These are phyloP conservation scores for Pythium dissimile DNA, from an alignment of 352 stramenopile species.

Conservation along the genomic window DNA sequence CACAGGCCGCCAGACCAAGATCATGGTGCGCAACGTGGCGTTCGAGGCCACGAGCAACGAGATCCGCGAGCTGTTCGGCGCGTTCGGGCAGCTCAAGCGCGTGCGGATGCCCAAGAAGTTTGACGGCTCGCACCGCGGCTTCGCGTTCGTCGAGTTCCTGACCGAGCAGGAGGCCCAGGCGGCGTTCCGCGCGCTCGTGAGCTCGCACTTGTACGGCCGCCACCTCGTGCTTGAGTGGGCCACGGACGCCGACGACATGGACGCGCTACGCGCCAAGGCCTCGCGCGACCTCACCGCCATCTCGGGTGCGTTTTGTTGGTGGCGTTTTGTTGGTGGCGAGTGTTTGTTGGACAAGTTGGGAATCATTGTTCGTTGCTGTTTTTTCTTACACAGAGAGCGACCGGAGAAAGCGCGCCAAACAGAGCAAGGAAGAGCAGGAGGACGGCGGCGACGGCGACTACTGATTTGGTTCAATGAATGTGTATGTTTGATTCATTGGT, in stretches of 20 bases:
- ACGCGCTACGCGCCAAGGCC: conserved; percentile 83
- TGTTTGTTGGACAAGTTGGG: neutral
- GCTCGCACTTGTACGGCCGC: conserved; percentile 98
- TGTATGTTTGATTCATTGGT: too few relatives aligned
- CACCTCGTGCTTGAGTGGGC: conserved; percentile 99
- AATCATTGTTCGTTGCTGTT: neutral
- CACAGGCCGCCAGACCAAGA: conserved; percentile 86
- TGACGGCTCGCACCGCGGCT: conserved; percentile 96
- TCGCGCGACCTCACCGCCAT: conserved; percentile 66
- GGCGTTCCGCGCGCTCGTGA: conserved; percentile 90
- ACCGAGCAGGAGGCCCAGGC: conserved; percentile 93
- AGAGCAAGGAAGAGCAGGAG: conserved; percentile 26
- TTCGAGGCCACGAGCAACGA: conserved; percentile 98
- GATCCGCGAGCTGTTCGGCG: conserved; percentile 95
- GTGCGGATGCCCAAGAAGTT: conserved; percentile 99
- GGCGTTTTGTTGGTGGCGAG: neutral
- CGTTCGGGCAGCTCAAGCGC: conserved; percentile 97
- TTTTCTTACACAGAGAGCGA: conserved; percentile 53
- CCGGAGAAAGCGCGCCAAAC: conserved; percentile 59
- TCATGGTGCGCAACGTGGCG: conserved; percentile 98
- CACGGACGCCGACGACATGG: conserved; percentile 83
- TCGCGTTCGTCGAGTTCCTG: conserved; percentile 98
- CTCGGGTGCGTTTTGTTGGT: conserved; percentile 27
- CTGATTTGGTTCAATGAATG: too few relatives aligned
- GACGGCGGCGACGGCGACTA: conserved; percentile 32